Evolutionary conservation across 306 rosid species (phyloP).

Genomic region (Mimosa pudica): DNA sequence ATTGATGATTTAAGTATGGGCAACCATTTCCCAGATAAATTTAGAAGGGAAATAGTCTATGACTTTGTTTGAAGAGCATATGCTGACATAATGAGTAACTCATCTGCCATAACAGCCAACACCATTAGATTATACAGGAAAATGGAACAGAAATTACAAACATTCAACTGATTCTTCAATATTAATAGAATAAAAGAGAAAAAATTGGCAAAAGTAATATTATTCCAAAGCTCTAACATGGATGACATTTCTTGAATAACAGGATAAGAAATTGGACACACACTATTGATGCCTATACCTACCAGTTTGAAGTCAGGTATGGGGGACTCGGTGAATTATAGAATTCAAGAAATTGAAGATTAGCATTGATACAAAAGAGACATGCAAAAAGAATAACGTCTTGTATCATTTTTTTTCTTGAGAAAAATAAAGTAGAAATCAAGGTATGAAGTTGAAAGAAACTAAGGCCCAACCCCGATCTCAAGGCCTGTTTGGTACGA

Average conservation of each 20-base stretch:
- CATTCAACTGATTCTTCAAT: neutral
- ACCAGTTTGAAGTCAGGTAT: neutral
- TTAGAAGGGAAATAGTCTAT: neutral
- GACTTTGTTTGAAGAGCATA: conserved; percentile 6
- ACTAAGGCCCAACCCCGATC: neutral
- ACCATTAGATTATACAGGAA: conserved; percentile 1
- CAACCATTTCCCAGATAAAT: conserved; percentile 6
- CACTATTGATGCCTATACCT: neutral
- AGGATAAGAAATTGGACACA: conserved; percentile 6
- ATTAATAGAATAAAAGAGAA: conserved; percentile 17
- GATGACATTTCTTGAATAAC: conserved; percentile 6
- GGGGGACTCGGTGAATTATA: neutral
- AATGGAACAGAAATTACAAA: neutral
- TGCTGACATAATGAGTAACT: conserved; percentile 10
- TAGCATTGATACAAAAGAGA: conserved; percentile 19
- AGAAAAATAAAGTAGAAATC: neutral
- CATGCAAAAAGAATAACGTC: neutral
- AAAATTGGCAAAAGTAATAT: neutral
- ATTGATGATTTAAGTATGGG: conserved; percentile 7
- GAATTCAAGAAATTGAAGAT: conserved; percentile 2
- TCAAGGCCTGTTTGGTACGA: neutral
- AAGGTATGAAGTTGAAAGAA: conserved; percentile 7
- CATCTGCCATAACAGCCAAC: conserved; percentile 1
- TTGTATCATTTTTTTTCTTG: neutral
- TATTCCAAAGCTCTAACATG: conserved; percentile 3